phyloP scores from a whole-genome alignment of 148 eudicot species.

The Chenopodium album region DNA sequence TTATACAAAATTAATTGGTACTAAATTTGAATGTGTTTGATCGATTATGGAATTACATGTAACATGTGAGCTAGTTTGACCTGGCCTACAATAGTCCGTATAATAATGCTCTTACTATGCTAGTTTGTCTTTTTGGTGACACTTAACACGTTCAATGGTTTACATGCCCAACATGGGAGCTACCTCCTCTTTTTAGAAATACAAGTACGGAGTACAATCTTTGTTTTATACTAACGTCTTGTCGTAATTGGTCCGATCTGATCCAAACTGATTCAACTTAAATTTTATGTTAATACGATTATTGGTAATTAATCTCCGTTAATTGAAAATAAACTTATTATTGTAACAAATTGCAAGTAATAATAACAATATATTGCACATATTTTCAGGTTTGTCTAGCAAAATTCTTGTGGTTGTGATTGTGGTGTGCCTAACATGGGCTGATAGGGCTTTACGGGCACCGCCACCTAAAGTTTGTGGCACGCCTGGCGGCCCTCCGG shows the following conservation, averaged over 20 bases:
- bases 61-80: not conserved
- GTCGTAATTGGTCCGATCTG: no score
- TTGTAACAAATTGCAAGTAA: not conserved
- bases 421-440: conserved; percentile 63
- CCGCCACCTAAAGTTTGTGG: conserved; percentile 67
- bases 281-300: no score
- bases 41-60: no score
- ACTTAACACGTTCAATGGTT: not conserved
- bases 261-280: no score
- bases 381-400: conserved; percentile 42
- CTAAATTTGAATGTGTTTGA: no score
- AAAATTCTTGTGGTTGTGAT: conserved; percentile 46
- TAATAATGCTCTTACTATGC: not conserved
- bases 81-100: not conserved
- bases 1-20: no score
- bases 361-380: not conserved
- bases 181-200: not conserved
- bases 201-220: no score
- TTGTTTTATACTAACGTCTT: no score
- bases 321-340: no score
- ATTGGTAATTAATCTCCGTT: no score
- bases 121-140: not conserved
- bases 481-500: conserved; percentile 57
- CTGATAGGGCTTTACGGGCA: conserved; percentile 53
- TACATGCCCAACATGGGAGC: not conserved